Evolutionary conservation across 2,329 filamentous ascomycete species (phyloP), one percentile per base, ranked within the genome.

Genomic region (Aspergillus quadrilineatus): DNA sequence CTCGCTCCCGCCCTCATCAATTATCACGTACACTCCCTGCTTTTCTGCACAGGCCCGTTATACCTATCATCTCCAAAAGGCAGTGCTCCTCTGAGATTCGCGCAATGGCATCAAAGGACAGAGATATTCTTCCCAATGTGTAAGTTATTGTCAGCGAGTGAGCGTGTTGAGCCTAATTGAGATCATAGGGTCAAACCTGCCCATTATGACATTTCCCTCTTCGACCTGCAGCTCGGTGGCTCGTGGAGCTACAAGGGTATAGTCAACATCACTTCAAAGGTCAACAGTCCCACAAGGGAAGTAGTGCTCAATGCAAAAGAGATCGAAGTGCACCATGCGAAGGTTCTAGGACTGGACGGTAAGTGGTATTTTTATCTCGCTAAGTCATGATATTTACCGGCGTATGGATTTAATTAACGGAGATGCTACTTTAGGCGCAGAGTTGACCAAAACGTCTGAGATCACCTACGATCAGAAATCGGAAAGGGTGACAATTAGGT

Each of bases 301-400:
- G 86, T 99, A 60, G 85, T 89, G 42, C 79, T 97, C 73, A 99
- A 99, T 75, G 82, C 89, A 43, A 85, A 94, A 68, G 87, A 96
- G 72, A 83, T 99, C 67, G 89, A 89, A 70, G 82, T 97, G 39
- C 81, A 86, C 62, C 80, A 79, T 59, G 87, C 83, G 14, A 68
- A 74, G 50, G 49, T 75, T n/a, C 55, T 69, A 26, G 58, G 62
- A 17, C 64, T 68, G 56, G 67, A 75, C 65, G 72, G 73, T 76
- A 50, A 45, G 68, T 61, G 36, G 32, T 42, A 5, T 47, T 28
- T 12, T 41, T 26, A 37, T 37, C n/a, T 12, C 14, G 28, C 26
- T 26, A 6, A 17, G 10, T 22, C 22, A 22, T 22, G 22, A 22
- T 17, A 17, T 17, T 17, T 17, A 17, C 17, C n/a, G n/a, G 17